phyloP scores from a whole-genome alignment of 768 basidiomycete species.

The Hygrophorus pudorinus region DNA sequence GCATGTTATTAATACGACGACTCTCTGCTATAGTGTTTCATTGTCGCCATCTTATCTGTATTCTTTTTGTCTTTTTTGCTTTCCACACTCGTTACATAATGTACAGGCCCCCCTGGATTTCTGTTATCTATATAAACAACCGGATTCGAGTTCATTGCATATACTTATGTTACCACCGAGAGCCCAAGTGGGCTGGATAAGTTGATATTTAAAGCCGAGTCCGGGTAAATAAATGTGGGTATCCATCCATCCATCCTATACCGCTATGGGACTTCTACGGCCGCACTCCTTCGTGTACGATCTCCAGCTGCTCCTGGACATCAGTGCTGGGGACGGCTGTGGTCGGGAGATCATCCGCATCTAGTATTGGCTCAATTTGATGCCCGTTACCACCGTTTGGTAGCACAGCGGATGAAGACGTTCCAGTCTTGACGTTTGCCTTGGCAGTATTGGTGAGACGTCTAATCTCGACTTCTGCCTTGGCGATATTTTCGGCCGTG shows the following conservation, averaged over 20 bases:
- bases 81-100: constrained; percentile 4
- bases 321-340: no score
- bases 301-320: no score
- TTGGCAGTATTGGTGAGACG: constrained; percentile 40
- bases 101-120: constrained; percentile 11
- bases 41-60: not conserved
- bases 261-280: no score
- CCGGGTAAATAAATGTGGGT: constrained; percentile 16
- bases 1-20: not conserved
- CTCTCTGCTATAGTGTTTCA: constrained; percentile 3
- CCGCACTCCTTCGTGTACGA: constrained; percentile 11
- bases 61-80: constrained; percentile 1
- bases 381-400: not conserved
- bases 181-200: no score
- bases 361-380: no score
- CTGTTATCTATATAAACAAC: constrained; percentile 15
- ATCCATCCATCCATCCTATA: no score
- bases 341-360: no score
- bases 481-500: constrained; percentile 71
- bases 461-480: constrained; percentile 68
- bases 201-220: no score
- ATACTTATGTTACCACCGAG: no score
- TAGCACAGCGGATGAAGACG: constrained; percentile 3
- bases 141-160: no score
- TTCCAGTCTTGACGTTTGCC: constrained; percentile 21